Evolutionary conservation across 768 basidiomycete genomes (phyloP), one percentile per base, ranked within the genome.

Genomic region (Rubroboletus satanas): DNA sequence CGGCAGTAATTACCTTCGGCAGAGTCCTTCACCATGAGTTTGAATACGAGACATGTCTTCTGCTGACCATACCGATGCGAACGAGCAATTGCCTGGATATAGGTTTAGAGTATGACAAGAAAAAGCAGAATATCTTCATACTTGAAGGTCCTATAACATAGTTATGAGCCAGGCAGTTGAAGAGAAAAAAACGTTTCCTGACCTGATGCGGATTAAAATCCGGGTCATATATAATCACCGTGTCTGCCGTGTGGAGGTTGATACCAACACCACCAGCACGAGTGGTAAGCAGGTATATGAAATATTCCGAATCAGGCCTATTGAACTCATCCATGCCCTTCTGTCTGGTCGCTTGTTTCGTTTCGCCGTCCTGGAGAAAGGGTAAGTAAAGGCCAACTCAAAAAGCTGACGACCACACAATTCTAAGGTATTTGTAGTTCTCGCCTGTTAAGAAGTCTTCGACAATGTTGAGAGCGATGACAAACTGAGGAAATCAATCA

Each of bases 201-300:
- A 87, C 88, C 79, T 89, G 89, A 72, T 97, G 93, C n/a, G 96
- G 96, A 65, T 99, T 99, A 71, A 94, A 99, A 74, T 99, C 97
- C 0, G 94, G 93, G 66, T 99, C 96, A 62, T 87, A 91, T 51
- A 93, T 86, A 42, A 93, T 88, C 29, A 95, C 93, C 0, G 94
- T 96, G 68, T 98, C 96, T 18, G 96, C 95, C 8, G 85, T 90
- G 75, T 88, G 81, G 31, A 93, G 81, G 68, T 98, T 98, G 69
- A 98, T 89, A 49, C 91, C 92, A 50, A 93, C 90, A 51, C 93
- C 95, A 15, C 96, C 95, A 39, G 96, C 97, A 31, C 96, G 84
- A 35, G 95, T 92, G 5, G 92, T 89, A 38, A 99, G 78, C 2
- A 99, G 75, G 71, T 93, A 99, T 58, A 98, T 85, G 70, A 95